Base-by-base conservation (phyloP, 1,284 basidiomycete species). In the Pyrrhoderma lamaoense region DNA sequence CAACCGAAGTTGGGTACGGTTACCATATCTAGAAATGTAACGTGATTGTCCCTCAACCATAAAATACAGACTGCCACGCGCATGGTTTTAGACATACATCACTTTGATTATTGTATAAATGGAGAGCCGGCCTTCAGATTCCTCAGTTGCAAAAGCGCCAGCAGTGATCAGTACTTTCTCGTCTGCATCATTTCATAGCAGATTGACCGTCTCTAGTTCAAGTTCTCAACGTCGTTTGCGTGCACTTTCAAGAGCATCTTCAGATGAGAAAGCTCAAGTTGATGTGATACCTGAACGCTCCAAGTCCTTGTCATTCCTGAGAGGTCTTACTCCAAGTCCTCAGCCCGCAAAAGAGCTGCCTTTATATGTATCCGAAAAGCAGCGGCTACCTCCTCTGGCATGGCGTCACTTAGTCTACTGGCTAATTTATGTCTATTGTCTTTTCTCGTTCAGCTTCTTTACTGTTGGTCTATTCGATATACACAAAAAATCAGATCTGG, bases 341-440 rank as follows among this genome's bases (percentile, higher is more conserved):
- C 22, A 34, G 19, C 7, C 23, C 14, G 18, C 42, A 16, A 39
- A 35, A 31, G 27, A 31, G 13, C 36, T 51, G 14, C 49, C 49
- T 36, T 36, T 55, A 7, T 43, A 47, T 36, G 22, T 38, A 18
- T 40, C 45, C 11, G 39, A 39, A 27, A 54, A 50, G 36, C 3
- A n/a, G 11, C 27, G 11, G 27, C 11, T 31, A 31, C 2, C 21
- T n/a, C 25, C n/a, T 2, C 43, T 38, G n/a, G 44, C 42, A 31
- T 46, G 37, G 23, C 36, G 21, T 11, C 16, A 27, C 11, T 25
- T 49, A 8, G 13, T 40, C 4, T 45, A 42, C 18, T 68, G 70
- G 60, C 55, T 70, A 23, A 38, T 70, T 25, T 56, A 63, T 1
- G 48, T 69, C 42, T 79, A 79, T 55, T 70, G 70, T 52, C 61